Base-by-base conservation (phyloP, 2,329 filamentous ascomycete species). In the Ilyonectria robusta region DNA sequence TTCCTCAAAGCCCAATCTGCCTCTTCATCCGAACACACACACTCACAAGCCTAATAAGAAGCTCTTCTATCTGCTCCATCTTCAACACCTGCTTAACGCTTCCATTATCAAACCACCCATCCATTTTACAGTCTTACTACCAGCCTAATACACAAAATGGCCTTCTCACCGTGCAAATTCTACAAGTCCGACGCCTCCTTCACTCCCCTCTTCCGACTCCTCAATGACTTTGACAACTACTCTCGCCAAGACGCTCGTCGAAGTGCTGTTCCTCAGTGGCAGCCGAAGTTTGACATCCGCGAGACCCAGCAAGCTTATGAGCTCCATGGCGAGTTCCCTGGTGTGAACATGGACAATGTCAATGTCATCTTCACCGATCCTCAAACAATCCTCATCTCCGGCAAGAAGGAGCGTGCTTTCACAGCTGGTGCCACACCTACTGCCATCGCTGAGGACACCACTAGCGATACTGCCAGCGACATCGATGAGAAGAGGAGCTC, bases 291-390 rank as follows among this genome's bases (percentile, higher is more conserved):
- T 77, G 93, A 95, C 75, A 86, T 95, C 69, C 90, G 88, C 78
- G 93, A 96, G 83, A 88, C 87, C 15, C 86, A 87, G 67, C 82
- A 89, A 9, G 79, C 84, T 70, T 95, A 94, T 77, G 91, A 95
- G 81, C 90, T 95, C 21, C 89, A 95, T 74, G 93, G 93, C 75
- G 93, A 95, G 81, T 88, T 95, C 6, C 91, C 93, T 0, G 93
- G 93, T 61, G 85, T 94, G 73, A 87, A 88, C 70, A 92, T 93
- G 82, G 89, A 93, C 73, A 85, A 94, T 76, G 84, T 95, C 76
- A 84, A 87, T 78, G 92, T 95, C 78, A 93, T 95, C 78, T 95
- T 95, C 85, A 90, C 89, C 66, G 93, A 95, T 77, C 84, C 87
- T 42, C 91, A 93, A 81, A 94, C 92, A 19, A 83, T 95, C 46